phyloP scores from a whole-genome alignment of 1,284 basidiomycete species.

The Papiliotrema terrestris region DNA sequence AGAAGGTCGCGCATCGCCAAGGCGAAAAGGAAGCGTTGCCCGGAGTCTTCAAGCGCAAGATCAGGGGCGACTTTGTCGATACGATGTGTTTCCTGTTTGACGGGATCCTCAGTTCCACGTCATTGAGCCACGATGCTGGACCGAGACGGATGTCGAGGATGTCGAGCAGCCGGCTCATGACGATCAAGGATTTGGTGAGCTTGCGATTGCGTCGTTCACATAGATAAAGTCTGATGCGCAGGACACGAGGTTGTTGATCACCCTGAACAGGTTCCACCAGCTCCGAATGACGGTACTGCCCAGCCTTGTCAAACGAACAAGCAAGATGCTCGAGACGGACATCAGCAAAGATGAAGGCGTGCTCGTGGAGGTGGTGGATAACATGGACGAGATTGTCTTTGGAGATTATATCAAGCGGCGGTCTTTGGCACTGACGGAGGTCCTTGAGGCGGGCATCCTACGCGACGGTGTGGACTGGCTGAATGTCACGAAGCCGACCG shows the following conservation, averaged over 20 bases:
- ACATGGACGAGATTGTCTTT: slow-evolving; percentile 83
- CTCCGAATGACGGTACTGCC: slow-evolving; percentile 70
- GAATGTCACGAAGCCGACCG: slow-evolving; percentile 79
- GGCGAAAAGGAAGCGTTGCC: slow-evolving; percentile 32
- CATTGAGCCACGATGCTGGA: slow-evolving; percentile 3
- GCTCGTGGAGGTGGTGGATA: slow-evolving; percentile 70
- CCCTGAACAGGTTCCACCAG: slow-evolving; percentile 83
- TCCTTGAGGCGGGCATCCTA: slow-evolving; percentile 75
- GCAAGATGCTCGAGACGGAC: slow-evolving; percentile 69
- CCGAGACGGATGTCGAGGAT: slow-evolving; percentile 17
- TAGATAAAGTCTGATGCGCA: too few relatives aligned
- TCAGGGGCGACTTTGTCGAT: slow-evolving; percentile 84
- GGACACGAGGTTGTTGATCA: slow-evolving; percentile 83
- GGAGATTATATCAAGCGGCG: slow-evolving; percentile 81
- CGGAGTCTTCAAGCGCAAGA: slow-evolving; percentile 55
- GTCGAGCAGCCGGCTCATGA: slow-evolving; percentile 57
- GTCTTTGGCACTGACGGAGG: slow-evolving; percentile 60
- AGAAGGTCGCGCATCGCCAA: slow-evolving; percentile 61
- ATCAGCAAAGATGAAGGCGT: slow-evolving; percentile 75
- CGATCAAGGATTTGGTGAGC: slow-evolving; percentile 26
- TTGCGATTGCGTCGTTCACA: not conserved
- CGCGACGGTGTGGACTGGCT: slow-evolving; percentile 84
- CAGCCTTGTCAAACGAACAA: slow-evolving; percentile 73
- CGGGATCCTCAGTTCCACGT: slow-evolving; percentile 76
- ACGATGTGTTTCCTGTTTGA: slow-evolving; percentile 84